Evolutionary conservation across 352 stramenopile species (phyloP).

Genomic region (Elongisporangium prolatum): DNA sequence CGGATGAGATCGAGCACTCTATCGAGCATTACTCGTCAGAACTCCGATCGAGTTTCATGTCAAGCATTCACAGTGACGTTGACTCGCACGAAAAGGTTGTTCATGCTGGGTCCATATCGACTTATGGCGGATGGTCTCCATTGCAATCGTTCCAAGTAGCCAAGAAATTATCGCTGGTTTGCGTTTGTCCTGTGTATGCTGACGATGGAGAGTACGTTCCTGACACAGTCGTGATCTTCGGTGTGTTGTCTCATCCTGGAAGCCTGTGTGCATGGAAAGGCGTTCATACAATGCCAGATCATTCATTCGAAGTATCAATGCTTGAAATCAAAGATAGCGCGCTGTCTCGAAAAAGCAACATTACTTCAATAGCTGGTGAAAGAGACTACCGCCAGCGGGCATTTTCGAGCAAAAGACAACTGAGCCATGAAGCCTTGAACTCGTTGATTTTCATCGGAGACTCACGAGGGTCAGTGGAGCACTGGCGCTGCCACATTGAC

Average conservation of each 20-base stretch:
- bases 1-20: not conserved
- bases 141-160: conserved; percentile 31
- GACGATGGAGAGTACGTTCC: conserved; percentile 74
- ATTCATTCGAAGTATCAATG: conserved; percentile 41
- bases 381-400: conserved; percentile 77
- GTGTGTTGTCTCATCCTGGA: conserved; percentile 37
- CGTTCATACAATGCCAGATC: conserved; percentile 18
- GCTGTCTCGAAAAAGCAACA: conserved; percentile 45
- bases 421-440: conserved; percentile 37
- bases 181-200: conserved; percentile 67
- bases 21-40: conserved; percentile 25
- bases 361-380: conserved; percentile 74
- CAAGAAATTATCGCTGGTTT: conserved; percentile 36
- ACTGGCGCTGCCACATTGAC: conserved; percentile 69
- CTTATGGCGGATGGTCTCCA: conserved; percentile 70
- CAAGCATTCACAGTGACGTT: conserved; percentile 26
- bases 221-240: conserved; percentile 68
- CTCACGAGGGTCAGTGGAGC: conserved; percentile 45
- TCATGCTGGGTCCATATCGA: conserved; percentile 58
- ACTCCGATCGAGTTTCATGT: conserved; percentile 29
- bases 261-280: conserved; percentile 65
- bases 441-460: conserved; percentile 77
- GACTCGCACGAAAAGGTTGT: conserved; percentile 32
- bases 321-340: conserved; percentile 45
- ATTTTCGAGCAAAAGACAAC: conserved; percentile 48